Evolutionary conservation across 106 monocot genomes (phyloP), one percentile per base, ranked within the genome.

Genomic region (Acorus calamus): DNA sequence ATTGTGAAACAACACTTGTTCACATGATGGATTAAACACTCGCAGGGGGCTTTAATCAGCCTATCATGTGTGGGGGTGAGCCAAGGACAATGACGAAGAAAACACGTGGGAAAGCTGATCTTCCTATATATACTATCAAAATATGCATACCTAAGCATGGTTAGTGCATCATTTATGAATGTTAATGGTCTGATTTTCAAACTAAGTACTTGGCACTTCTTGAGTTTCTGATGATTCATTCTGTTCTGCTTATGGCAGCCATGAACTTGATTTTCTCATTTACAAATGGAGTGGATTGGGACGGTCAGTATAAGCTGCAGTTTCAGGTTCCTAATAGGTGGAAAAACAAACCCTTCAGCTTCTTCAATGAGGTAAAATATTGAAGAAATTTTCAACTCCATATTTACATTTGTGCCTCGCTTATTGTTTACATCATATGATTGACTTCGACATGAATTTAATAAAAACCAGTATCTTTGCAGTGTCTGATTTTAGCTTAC

Each of bases 1-100:
- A 28, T 28, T 28, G 28, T 28, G 28, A 28, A 28, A 28, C 28
- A 28, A 28, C 28, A 28, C 28, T 28, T 28, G 28, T 28, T 28
- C 28, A 28, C 28, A 28, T 1, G 28, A 28, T 28, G 28, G 28
- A 28, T 53, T 9, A 6, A 59, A 47, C 53, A 55, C 42, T 62
- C 79, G 28, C 53, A 93, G 93, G 94, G 9, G 94, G 89, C n/a
- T 94, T 94, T 64, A 89, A 89, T 69, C 93, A 94, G 71, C 93
- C 93, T 5, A 86, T 94, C 46, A 89, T 89, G 93, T 94, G 93
- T 55, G 84, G 86, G 44, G 79, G 84, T 53, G 93, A 94, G 55
- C 93, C 89, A 50, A 81, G 93, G 66, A 67, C 72, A 10, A 94
- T 94, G 94, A 84, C 74, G 48, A 73, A 11, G 55, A 86, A 81